Conservation (phyloP, 2,329 filamentous ascomycete species). For the Fusarium sp. region DNA sequence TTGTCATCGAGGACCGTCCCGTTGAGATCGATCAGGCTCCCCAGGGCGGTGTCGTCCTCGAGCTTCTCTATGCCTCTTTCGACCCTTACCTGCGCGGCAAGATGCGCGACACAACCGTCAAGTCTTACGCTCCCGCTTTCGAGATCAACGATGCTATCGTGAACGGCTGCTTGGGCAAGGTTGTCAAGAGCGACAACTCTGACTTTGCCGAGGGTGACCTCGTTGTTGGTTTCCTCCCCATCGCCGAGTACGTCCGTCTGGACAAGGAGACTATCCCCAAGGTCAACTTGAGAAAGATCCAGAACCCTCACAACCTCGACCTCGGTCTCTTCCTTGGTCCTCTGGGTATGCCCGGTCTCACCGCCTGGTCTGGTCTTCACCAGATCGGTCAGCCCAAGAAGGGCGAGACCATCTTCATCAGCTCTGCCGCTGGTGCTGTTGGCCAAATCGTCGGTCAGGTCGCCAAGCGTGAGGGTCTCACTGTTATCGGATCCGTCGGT, state of each 20-base stretch:
- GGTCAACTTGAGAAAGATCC: conserved; percentile 63
- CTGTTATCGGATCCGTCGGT: conserved; percentile 84
- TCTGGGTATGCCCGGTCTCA: conserved; percentile 72
- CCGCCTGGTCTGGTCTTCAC: conserved; percentile 77
- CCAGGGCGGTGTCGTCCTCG: conserved; percentile 74
- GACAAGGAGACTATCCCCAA: conserved; percentile 55
- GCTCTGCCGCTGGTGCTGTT: conserved; percentile 83
- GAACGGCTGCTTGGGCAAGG: conserved; percentile 74
- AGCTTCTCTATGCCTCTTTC: conserved; percentile 80
- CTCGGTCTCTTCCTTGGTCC: conserved; percentile 78
- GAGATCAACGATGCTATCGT: conserved; percentile 72
- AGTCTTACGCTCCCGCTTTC: conserved; percentile 71
- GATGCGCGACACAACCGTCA: conserved; percentile 73
- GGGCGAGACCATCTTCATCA: conserved; percentile 85
- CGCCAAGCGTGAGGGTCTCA: conserved; percentile 83
- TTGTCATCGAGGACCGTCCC: conserved; percentile 74
- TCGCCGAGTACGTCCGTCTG: conserved; percentile 77
- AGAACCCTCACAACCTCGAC: conserved; percentile 78
- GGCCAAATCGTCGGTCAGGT: conserved; percentile 87
- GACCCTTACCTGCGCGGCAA: conserved; percentile 88
- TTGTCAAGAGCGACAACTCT: conserved; percentile 75
- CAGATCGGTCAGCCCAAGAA: conserved; percentile 73
- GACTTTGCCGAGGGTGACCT: conserved; percentile 77
- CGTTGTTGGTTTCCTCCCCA: conserved; percentile 67
- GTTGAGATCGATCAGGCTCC: conserved; percentile 73